Conservation (phyloP, 2,329 filamentous ascomycete genomes). For the Cryphonectria nitschkei region DNA sequence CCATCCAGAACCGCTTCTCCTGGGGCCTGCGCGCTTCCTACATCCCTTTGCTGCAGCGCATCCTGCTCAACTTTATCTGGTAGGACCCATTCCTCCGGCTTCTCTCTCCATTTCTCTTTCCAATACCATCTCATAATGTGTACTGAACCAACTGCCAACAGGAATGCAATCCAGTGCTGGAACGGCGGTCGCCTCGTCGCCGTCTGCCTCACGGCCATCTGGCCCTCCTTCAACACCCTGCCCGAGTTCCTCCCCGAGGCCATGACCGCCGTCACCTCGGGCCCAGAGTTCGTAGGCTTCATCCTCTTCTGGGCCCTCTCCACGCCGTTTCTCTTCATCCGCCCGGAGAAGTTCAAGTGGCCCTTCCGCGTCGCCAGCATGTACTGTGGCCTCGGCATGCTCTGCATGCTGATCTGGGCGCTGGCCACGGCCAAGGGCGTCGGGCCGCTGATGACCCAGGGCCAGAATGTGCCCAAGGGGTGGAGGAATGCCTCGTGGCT, state of each 20-base stretch:
- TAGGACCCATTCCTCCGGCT: too few species aligned
- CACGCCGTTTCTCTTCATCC: conserved; percentile 52
- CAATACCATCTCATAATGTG: too few species aligned
- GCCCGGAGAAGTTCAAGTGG: conserved; percentile 52
- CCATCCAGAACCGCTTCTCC: conserved; percentile 52
- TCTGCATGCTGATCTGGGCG: conserved; percentile 54
- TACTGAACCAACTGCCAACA: neutral
- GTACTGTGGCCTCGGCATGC: conserved; percentile 50
- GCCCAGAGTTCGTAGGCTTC: conserved; percentile 52
- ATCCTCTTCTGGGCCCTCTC: conserved; percentile 56
- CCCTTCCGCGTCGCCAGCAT: conserved; percentile 49
- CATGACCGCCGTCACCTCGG: conserved; percentile 39
- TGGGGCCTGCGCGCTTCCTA: conserved; percentile 55
- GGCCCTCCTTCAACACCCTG: conserved; percentile 49
- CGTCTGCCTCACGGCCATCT: conserved; percentile 49
- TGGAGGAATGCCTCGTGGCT: conserved; percentile 47
- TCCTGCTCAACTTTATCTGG: conserved; percentile 56
- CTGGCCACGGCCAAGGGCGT: conserved; percentile 47
- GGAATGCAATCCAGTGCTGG: conserved; percentile 34
- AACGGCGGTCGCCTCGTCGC: conserved; percentile 40
- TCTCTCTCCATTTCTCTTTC: too few species aligned
- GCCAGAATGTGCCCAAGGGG: conserved; percentile 40
- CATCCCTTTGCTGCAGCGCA: conserved; percentile 50
- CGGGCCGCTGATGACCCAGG: conserved; percentile 47
- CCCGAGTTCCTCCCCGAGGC: conserved; percentile 48